Evolutionary conservation across 345 rosid species (phyloP).

Genomic region (Populus simonii): DNA sequence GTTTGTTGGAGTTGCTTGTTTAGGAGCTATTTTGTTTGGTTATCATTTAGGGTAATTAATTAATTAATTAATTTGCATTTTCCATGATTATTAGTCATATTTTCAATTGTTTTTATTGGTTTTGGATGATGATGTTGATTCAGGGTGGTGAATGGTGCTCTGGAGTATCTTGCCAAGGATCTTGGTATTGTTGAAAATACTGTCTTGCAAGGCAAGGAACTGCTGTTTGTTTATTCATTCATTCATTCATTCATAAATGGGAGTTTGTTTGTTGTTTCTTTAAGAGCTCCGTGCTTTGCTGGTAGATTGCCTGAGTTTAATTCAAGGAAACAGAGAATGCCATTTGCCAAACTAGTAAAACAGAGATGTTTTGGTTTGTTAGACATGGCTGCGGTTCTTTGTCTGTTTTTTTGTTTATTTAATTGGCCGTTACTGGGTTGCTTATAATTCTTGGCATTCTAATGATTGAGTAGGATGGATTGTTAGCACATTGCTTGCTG

Average conservation of each 20-base stretch:
- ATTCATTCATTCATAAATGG: background rate
- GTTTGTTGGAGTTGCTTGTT: slow-evolving; percentile 87
- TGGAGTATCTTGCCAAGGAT: slow-evolving; percentile 91
- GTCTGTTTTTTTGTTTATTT: background rate
- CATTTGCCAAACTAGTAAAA: background rate
- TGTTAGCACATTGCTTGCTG: slow-evolving; percentile 93
- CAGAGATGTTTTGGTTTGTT: background rate
- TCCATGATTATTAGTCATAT: background rate
- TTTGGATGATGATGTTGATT: slow-evolving; percentile 4
- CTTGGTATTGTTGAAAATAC: slow-evolving; percentile 86
- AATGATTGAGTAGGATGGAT: slow-evolving; percentile 72
- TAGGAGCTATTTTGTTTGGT: slow-evolving; percentile 93
- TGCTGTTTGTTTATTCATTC: background rate
- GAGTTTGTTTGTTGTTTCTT: background rate
- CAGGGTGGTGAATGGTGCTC: slow-evolving; percentile 97
- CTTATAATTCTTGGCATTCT: slow-evolving; percentile 15
- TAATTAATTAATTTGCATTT: background rate
- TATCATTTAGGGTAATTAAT: slow-evolving; percentile 80
- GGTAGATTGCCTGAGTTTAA: background rate
- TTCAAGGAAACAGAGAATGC: background rate
- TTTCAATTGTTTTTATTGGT: background rate
- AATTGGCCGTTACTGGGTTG: background rate
- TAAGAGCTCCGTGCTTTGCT: background rate
- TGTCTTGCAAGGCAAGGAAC: slow-evolving; percentile 73
- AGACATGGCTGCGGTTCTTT: no score